Evolutionary conservation across 1,284 basidiomycete species (phyloP).

Genomic region (Waitea zeae): DNA sequence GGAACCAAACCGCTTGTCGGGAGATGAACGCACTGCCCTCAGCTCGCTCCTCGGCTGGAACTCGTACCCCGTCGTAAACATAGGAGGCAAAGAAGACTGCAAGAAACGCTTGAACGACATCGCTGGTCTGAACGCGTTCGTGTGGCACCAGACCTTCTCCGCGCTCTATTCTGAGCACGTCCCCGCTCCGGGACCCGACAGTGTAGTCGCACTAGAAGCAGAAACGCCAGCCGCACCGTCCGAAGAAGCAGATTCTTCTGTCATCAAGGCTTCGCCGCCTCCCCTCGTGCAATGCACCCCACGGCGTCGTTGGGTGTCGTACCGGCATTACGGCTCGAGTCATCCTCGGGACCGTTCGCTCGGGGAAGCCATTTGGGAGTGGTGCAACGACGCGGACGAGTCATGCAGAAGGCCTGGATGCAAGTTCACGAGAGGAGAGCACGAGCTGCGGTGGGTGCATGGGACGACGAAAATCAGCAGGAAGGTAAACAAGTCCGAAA

Average conservation of each 20-base stretch:
- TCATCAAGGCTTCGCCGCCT: not conserved
- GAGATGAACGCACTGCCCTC: conserved; percentile 36
- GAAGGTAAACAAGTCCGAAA: conserved; percentile 10
- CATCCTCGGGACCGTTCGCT: conserved; percentile 19
- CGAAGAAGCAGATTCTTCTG: conserved; percentile 7
- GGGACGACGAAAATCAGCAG: conserved; percentile 25
- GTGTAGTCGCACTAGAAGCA: conserved; percentile 5
- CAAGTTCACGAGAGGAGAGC: conserved; percentile 20
- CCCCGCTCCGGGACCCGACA: conserved; percentile 10
- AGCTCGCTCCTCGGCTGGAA: conserved; percentile 41
- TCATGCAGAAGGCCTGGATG: conserved; percentile 26
- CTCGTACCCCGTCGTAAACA: no score
- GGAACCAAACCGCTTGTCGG: conserved; percentile 20
- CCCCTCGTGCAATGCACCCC: conserved; percentile 15
- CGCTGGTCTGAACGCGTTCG: conserved; percentile 32
- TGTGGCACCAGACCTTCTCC: conserved; percentile 39
- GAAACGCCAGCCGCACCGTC: conserved; percentile 6
- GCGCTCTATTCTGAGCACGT: conserved; percentile 34
- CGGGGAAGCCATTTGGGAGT: conserved; percentile 22
- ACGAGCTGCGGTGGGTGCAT: conserved; percentile 34
- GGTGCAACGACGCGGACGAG: conserved; percentile 16
- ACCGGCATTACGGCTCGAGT: conserved; percentile 23
- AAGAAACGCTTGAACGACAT: conserved; percentile 29
- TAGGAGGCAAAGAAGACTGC: no score
- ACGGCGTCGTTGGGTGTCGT: conserved; percentile 27